phyloP scores from a whole-genome alignment of 306 rosid species.

The Argentina anserina region DNA sequence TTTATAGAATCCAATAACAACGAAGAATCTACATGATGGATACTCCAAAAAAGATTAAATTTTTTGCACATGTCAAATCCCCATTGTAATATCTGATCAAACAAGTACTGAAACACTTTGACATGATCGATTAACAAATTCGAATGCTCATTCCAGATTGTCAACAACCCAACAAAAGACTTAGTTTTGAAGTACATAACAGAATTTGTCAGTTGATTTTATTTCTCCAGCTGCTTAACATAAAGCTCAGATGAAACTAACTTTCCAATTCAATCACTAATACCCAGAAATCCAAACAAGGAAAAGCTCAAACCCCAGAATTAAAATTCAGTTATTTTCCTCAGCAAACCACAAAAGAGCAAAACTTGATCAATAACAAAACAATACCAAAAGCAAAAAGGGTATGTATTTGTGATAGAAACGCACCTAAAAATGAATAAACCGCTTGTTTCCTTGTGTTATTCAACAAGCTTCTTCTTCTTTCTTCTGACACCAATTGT shows the following conservation, averaged over 20 bases:
- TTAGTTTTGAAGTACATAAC: neutral
- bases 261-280: conserved; percentile 11
- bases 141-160: neutral
- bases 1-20: neutral
- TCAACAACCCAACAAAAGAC: conserved; percentile 9
- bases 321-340: neutral
- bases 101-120: conserved; percentile 1
- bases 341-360: neutral
- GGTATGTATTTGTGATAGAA: neutral
- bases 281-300: conserved; percentile 4
- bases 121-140: neutral
- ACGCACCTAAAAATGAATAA: neutral
- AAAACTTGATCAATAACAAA: neutral
- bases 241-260: neutral
- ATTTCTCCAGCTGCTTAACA: neutral
- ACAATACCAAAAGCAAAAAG: conserved; percentile 6
- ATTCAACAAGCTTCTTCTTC: conserved; percentile 28
- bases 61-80: neutral
- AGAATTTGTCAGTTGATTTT: too few species aligned
- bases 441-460: neutral
- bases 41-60: neutral
- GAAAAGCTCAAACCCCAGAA: conserved; percentile 4
- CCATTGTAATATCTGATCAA: neutral
- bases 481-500: conserved; percentile 18
- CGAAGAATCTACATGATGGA: neutral